Evolutionary conservation across 179 eudicot genomes (phyloP).

Genomic region (Nepenthes alata): DNA sequence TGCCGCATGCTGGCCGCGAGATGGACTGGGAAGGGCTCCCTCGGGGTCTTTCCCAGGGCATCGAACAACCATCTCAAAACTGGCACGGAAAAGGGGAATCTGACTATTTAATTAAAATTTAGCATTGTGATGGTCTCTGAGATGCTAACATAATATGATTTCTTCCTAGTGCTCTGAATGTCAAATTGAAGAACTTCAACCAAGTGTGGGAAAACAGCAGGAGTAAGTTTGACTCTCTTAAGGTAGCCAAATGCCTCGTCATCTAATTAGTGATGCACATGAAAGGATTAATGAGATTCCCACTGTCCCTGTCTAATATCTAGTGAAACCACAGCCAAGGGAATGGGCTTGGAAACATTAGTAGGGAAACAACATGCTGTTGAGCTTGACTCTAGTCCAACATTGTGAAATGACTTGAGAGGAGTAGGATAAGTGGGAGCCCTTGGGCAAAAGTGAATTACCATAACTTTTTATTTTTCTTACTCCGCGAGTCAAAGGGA

Average conservation of each 20-base stretch:
- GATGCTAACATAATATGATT: constrained; percentile 34
- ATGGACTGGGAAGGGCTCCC: no score
- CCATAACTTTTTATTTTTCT: no score
- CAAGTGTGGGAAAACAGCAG: constrained; percentile 49
- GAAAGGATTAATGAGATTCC: constrained; percentile 10
- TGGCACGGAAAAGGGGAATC: no score
- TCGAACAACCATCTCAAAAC: no score
- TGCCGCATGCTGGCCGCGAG: no score
- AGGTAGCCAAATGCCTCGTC: constrained; percentile 58
- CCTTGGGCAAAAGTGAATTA: constrained; percentile 3
- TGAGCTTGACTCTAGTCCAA: constrained; percentile 42
- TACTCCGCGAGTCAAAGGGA: no score
- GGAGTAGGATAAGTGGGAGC: constrained; percentile 23
- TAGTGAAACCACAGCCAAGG: constrained; percentile 8
- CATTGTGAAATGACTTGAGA: constrained; percentile 31
- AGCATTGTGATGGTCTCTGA: no score
- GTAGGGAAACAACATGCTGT: constrained; percentile 34
- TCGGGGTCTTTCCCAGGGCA: no score
- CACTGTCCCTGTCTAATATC: constrained; percentile 8
- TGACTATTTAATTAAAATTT: no score
- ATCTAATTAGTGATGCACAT: constrained; percentile 26
- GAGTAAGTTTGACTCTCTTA: constrained; percentile 58
- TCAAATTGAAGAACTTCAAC: constrained; percentile 54
- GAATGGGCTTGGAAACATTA: background rate
- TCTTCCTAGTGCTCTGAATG: constrained; percentile 52